Percentiles rank a stretch among this genome's conserved stretches.
Evolutionary conservation across 2,329 filamentous ascomycete genomes (phyloP).

Genomic region (Pseudogymnoascus sp.): DNA sequence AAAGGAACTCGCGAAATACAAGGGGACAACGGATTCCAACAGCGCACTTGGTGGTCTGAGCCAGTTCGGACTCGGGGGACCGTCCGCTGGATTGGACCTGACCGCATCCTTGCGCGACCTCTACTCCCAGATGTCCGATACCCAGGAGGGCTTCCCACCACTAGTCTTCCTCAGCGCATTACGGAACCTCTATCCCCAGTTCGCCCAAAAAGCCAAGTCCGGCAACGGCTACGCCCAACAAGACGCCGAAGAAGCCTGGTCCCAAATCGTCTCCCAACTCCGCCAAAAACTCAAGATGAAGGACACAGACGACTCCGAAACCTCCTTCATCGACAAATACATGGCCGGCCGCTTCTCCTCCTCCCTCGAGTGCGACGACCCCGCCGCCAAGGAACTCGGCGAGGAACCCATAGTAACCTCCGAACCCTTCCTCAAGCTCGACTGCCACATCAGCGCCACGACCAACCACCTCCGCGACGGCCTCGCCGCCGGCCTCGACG

Average conservation of each 20-base stretch:
- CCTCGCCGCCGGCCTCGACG: slow-evolving; percentile 71
- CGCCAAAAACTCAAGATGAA: slow-evolving; percentile 69
- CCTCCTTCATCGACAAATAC: slow-evolving; percentile 83
- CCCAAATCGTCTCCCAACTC: slow-evolving; percentile 82
- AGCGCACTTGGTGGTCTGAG: slow-evolving; percentile 38
- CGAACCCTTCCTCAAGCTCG: slow-evolving; percentile 83
- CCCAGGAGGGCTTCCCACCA: slow-evolving; percentile 80
- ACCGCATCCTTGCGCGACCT: slow-evolving; percentile 72
- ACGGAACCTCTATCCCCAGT: slow-evolving; percentile 78
- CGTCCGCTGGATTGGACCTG: slow-evolving; percentile 56
- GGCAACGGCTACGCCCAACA: slow-evolving; percentile 90
- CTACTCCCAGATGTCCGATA: slow-evolving; percentile 84
- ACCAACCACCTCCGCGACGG: slow-evolving; percentile 91
- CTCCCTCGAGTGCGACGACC: slow-evolving; percentile 76
- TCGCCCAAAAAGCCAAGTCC: slow-evolving; percentile 79
- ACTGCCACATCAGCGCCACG: slow-evolving; percentile 84
- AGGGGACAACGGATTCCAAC: slow-evolving; percentile 29
- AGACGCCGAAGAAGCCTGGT: slow-evolving; percentile 97
- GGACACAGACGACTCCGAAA: slow-evolving; percentile 41
- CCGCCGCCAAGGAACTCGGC: slow-evolving; percentile 64
- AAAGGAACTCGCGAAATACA: slow-evolving; percentile 64
- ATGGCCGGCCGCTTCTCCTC: slow-evolving; percentile 78
- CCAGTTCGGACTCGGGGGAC: slow-evolving; percentile 41
- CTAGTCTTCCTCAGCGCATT: slow-evolving; percentile 76
- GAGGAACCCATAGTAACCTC: slow-evolving; percentile 62